Base-by-base conservation (phyloP, 768 basidiomycete species). In the Pisolithus microcarpus region DNA sequence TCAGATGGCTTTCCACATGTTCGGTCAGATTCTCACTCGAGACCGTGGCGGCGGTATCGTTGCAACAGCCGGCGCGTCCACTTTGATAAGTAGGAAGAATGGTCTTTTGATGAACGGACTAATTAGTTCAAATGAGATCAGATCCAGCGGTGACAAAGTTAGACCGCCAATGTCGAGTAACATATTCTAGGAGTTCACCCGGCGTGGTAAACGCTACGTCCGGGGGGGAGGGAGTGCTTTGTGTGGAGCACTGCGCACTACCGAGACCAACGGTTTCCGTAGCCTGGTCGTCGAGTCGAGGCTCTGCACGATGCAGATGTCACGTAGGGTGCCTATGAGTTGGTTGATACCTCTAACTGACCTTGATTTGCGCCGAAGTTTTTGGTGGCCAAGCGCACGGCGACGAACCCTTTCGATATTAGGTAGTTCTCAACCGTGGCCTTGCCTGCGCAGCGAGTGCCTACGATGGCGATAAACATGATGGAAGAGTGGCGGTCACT, bases 111-210 rank as follows among this genome's bases (percentile, higher is more conserved):
- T 65, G 61, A 96, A 97, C 45, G 75, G 68, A 52, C 78, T 77
- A 34, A 98, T 72, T 15, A 81, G 67, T 3, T 74, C 68, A 26
- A 70, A 69, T 1, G 78, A 81, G 38, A 64, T 62, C 19, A 94
- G 65, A 62, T 90, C 86, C n/a, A 72, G n/a, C 66, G 0, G 93
- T 95, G 28, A 97, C 91, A 58, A 85, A 91, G 60, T 89, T 72
- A 7, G 72, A 65, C 40, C 75, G 76, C 95, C 95, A 99, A 56
- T 87, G 77, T 54, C 72, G 75, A 1, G 96, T 98, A 16, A 85
- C 84, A 63, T 85, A 77, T 55, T 81, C 74, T 42, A 98, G 75
- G 40, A 97, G 67, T 7, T 76, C 71, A 11, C 67, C 56, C 2
- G 82, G 65, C 8, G 75, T 75, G 6, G 66, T 39, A 65, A 81